Percentiles rank a stretch among this genome's conserved stretches.
Conservation (phyloP, 768 basidiomycete species). For the Coprinopsis marcescibilis region DNA sequence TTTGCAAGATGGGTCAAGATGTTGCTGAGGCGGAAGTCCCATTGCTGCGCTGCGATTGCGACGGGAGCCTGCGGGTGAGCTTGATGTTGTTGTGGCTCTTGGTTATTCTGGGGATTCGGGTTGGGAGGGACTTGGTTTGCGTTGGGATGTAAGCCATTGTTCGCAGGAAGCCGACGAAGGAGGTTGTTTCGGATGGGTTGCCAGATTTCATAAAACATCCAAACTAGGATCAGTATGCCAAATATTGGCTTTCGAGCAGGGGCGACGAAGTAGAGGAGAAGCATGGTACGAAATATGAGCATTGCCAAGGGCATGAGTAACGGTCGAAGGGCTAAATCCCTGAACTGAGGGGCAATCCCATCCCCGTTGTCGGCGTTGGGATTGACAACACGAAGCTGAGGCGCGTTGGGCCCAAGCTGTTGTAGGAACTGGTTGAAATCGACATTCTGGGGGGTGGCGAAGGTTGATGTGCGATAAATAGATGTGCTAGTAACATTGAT, state of each 20-base stretch:
- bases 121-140: constrained; percentile 5
- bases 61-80: constrained; percentile 10
- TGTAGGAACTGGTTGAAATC: constrained; percentile 58
- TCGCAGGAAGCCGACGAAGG: constrained; percentile 21
- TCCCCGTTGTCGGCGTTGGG: constrained; percentile 28
- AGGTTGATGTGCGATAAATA: constrained; percentile 18
- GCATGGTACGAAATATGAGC: constrained; percentile 59
- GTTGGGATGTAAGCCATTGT: constrained; percentile 9
- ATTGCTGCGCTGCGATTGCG: constrained; percentile 18
- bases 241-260: constrained; percentile 69
- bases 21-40: constrained; percentile 28
- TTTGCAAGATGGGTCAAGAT: constrained; percentile 49
- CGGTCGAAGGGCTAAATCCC: constrained; percentile 60
- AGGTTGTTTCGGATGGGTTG: constrained; percentile 49
- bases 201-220: constrained; percentile 77
- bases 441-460: constrained; percentile 32
- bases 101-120: constrained; percentile 12
- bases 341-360: constrained; percentile 37
- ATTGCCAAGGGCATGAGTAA: constrained; percentile 61
- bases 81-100: constrained; percentile 11
- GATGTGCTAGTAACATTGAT: constrained; percentile 23
- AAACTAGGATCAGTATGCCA: constrained; percentile 56
- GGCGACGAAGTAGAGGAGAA: constrained; percentile 73
- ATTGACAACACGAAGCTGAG: constrained; percentile 38
- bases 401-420: constrained; percentile 61